These are phyloP conservation scores for Pseudozyma tsukubaensis DNA, from an alignment of 1,284 basidiomycete species.

Conservation along the genomic window DNA sequence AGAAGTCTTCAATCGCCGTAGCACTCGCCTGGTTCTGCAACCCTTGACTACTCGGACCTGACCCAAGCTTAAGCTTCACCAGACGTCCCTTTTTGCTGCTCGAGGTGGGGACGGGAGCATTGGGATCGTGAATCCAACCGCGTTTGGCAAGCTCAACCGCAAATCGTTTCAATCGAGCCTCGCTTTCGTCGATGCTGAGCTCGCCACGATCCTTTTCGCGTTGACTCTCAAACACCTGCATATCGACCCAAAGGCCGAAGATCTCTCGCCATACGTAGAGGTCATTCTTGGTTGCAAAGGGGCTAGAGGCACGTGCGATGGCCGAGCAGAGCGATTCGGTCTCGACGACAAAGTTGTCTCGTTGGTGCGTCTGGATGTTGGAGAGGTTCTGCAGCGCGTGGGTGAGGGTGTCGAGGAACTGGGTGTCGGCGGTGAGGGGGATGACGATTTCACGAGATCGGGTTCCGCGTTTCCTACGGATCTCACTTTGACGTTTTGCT, in stretches of 20 bases:
- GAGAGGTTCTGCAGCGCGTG: slow-evolving; percentile 79
- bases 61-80: slow-evolving; percentile 55
- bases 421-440: slow-evolving; percentile 81
- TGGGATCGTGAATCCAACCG: slow-evolving; percentile 58
- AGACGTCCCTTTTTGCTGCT: slow-evolving; percentile 36
- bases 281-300: slow-evolving; percentile 73
- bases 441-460: slow-evolving; percentile 74
- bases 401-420: slow-evolving; percentile 83
- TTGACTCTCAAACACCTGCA: slow-evolving; percentile 85
- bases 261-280: slow-evolving; percentile 93
- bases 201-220: slow-evolving; percentile 82
- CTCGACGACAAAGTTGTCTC: slow-evolving; percentile 76
- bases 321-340: slow-evolving; percentile 76
- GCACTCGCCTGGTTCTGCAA: slow-evolving; percentile 52
- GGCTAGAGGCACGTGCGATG: slow-evolving; percentile 69
- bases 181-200: slow-evolving; percentile 78
- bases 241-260: slow-evolving; percentile 86
- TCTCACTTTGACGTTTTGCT: slow-evolving; percentile 39
- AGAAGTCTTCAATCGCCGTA: slow-evolving; percentile 77
- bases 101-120: slow-evolving; percentile 16
- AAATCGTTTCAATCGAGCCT: slow-evolving; percentile 79
- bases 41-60: slow-evolving; percentile 43
- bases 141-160: slow-evolving; percentile 76
- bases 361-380: slow-evolving; percentile 75
- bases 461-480: slow-evolving; percentile 35